phyloP scores from a whole-genome alignment of 2,329 filamentous ascomycete genomes.

The Diaporthe caulivora region DNA sequence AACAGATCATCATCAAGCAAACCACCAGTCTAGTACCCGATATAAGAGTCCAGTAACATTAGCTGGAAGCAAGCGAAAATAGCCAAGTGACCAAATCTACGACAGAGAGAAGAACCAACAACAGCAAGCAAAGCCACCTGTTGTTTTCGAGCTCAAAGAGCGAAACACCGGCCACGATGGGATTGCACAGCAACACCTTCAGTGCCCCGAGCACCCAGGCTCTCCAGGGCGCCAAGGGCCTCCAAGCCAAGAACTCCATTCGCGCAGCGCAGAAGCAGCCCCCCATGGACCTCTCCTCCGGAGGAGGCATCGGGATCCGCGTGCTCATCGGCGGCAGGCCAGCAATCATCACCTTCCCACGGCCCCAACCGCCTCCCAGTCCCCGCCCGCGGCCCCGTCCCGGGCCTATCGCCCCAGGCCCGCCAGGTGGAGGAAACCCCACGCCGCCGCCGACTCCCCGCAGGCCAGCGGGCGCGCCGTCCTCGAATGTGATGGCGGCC shows the following conservation, averaged over 20 bases:
- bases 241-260: neutral
- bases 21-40: neutral
- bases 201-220: neutral
- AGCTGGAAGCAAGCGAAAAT: neutral
- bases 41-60: neutral
- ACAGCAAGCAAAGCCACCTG: neutral
- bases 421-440: conserved; percentile 29
- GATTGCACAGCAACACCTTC: conserved; percentile 6
- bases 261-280: neutral
- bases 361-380: conserved; percentile 36
- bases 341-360: conserved; percentile 15
- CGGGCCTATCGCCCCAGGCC: conserved; percentile 26
- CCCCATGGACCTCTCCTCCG: neutral
- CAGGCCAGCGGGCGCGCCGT: neutral
- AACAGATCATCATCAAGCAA: neutral
- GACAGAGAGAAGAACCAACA: neutral
- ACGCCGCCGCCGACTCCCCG: conserved; percentile 37
- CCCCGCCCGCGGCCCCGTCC: conserved; percentile 35
- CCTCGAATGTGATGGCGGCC: neutral
- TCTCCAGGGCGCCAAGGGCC: neutral
- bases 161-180: neutral
- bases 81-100: neutral
- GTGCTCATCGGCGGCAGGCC: conserved; percentile 12
- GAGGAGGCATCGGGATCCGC: neutral
- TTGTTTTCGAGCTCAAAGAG: neutral